Evolutionary conservation across 129 eudicot species (phyloP).

Genomic region (Scalesia atractyloides): DNA sequence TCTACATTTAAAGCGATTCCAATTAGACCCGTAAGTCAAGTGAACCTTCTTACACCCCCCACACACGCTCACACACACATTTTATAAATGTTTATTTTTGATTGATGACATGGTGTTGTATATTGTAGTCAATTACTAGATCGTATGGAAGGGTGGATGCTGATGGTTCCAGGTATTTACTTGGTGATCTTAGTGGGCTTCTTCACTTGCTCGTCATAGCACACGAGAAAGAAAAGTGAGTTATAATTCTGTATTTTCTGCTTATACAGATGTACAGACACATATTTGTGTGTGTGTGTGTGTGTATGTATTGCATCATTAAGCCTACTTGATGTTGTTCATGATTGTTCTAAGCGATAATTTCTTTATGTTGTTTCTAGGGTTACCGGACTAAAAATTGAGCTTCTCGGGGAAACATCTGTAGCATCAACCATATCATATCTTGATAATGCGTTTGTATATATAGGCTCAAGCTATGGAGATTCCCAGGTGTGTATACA

Average conservation of each 20-base stretch:
- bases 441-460: slow-evolving; percentile 93
- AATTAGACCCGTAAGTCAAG: slow-evolving; percentile 82
- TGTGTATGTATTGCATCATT: not conserved
- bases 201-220: slow-evolving; percentile 94
- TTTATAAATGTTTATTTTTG: slow-evolving; percentile 2
- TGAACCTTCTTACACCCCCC: not conserved
- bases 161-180: slow-evolving; percentile 92
- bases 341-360: slow-evolving; percentile 10
- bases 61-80: not conserved
- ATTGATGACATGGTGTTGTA: slow-evolving; percentile 15
- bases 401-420: slow-evolving; percentile 95
- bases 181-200: slow-evolving; percentile 95
- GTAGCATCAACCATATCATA: slow-evolving; percentile 93
- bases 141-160: slow-evolving; percentile 98
- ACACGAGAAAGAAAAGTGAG: slow-evolving; percentile 92
- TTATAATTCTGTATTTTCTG: slow-evolving; percentile 14
- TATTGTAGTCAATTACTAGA: slow-evolving; percentile 75
- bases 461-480: slow-evolving; percentile 96
- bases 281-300: not conserved
- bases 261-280: not conserved
- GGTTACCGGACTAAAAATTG: slow-evolving; percentile 97
- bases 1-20: slow-evolving; percentile 93
- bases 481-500: slow-evolving; percentile 84
- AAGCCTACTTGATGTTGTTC: slow-evolving; percentile 5
- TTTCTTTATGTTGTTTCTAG: slow-evolving; percentile 39